These are phyloP conservation scores for Mycena indigotica DNA, from an alignment of 768 basidiomycete genomes.

Conservation along the genomic window DNA sequence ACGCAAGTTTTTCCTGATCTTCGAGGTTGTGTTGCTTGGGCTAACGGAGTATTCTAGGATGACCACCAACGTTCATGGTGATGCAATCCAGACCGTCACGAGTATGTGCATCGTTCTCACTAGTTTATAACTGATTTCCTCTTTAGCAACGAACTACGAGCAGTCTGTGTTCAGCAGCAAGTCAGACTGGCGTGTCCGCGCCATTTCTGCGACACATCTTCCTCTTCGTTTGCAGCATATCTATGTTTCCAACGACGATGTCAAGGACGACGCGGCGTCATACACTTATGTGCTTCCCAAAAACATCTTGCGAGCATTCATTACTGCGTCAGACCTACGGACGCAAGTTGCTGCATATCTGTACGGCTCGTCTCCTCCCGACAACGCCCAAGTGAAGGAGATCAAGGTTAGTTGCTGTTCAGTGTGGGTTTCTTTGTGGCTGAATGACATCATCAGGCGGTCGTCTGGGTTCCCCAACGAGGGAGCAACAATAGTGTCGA, in stretches of 20 bases:
- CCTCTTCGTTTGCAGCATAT: slow-evolving; percentile 96
- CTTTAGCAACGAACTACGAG: slow-evolving; percentile 89
- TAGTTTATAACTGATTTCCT: slow-evolving; percentile 7
- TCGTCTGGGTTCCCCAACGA: slow-evolving; percentile 97
- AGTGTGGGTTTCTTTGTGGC: background rate
- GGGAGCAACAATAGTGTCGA: slow-evolving; percentile 95
- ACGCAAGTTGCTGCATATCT: slow-evolving; percentile 95
- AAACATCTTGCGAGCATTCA: slow-evolving; percentile 93
- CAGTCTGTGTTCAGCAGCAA: slow-evolving; percentile 99
- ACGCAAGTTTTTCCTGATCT: slow-evolving; percentile 56
- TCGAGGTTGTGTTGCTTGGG: background rate
- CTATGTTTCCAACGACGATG: slow-evolving; percentile 98
- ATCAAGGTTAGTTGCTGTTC: slow-evolving; percentile 72
- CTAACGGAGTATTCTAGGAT: slow-evolving; percentile 46
- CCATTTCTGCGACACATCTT: slow-evolving; percentile 95
- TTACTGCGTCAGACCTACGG: slow-evolving; percentile 89
- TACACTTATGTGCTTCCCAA: slow-evolving; percentile 97
- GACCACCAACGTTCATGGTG: slow-evolving; percentile 97
- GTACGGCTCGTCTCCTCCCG: slow-evolving; percentile 90
- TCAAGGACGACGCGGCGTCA: slow-evolving; percentile 94
- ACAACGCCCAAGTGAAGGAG: slow-evolving; percentile 98
- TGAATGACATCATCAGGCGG: slow-evolving; percentile 47
- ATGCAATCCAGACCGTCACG: slow-evolving; percentile 92
- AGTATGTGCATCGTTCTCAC: slow-evolving; percentile 50
- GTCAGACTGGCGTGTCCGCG: slow-evolving; percentile 99